Percentiles rank a stretch among this genome's conserved stretches.
phyloP scores from a whole-genome alignment of 176 grass and related monocot genomes.

The Eragrostis curvula region DNA sequence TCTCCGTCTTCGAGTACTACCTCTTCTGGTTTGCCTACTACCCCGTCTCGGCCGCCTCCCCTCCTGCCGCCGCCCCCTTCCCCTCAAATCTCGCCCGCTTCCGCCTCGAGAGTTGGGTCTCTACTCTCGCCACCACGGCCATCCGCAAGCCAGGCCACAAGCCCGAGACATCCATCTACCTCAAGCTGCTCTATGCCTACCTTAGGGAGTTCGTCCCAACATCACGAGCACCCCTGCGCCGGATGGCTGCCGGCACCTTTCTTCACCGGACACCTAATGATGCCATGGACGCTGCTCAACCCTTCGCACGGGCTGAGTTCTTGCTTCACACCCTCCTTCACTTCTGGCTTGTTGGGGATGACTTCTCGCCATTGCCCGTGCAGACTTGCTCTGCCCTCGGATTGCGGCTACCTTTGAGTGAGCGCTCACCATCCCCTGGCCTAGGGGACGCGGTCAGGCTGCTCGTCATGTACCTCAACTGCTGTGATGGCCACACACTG shows the following conservation, averaged over 20 bases:
- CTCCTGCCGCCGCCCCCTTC: background rate
- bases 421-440: constrained; percentile 61
- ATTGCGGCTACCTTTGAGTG: constrained; percentile 38
- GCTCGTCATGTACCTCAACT: constrained; percentile 68
- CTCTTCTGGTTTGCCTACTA: constrained; percentile 98
- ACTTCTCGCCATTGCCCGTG: constrained; percentile 74
- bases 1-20: constrained; percentile 87
- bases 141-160: constrained; percentile 50
- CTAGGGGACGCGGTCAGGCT: constrained; percentile 69
- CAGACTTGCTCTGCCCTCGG: constrained; percentile 35
- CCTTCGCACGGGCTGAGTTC: constrained; percentile 21
- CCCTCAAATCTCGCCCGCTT: constrained; percentile 34
- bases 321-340: constrained; percentile 68
- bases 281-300: background rate
- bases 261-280: constrained; percentile 17
- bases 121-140: constrained; percentile 52
- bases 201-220: constrained; percentile 62
- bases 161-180: constrained; percentile 61
- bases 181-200: constrained; percentile 76
- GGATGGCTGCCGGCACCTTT: background rate
- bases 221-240: constrained; percentile 19
- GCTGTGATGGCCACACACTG: background rate
- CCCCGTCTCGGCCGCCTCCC: constrained; percentile 48
- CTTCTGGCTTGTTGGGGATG: constrained; percentile 92
- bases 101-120: constrained; percentile 73